Conservation (phyloP, 352 stramenopile genomes). For the Bremia lactucae region DNA sequence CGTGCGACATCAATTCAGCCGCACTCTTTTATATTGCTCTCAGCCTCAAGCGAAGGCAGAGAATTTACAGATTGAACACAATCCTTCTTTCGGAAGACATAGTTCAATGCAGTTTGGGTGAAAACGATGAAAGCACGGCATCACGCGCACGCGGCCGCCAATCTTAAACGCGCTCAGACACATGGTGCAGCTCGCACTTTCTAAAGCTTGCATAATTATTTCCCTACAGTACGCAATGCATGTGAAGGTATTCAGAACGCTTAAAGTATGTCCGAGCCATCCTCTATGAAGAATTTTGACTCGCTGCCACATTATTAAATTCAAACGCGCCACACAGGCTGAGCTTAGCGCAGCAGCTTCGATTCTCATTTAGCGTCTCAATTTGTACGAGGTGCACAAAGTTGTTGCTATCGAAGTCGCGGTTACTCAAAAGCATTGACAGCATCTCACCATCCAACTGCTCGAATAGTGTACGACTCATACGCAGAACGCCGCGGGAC, state of each 20-base stretch:
- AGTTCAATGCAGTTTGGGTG: slow-evolving; percentile 63
- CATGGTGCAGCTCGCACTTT: slow-evolving; percentile 47
- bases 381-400: slow-evolving; percentile 64
- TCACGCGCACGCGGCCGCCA: slow-evolving; percentile 35
- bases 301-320: too few relatives aligned
- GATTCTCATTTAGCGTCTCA: slow-evolving; percentile 38
- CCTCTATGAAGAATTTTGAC: too few relatives aligned
- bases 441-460: slow-evolving; percentile 53
- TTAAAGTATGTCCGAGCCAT: too few relatives aligned
- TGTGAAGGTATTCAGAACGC: too few relatives aligned
- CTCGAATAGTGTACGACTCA: slow-evolving; percentile 57
- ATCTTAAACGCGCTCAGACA: slow-evolving; percentile 50
- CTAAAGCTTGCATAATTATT: slow-evolving; percentile 42
- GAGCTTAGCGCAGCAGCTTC: too few relatives aligned
- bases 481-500: slow-evolving; percentile 30
- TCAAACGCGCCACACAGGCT: too few relatives aligned
- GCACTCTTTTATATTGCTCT: too few relatives aligned
- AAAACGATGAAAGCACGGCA: slow-evolving; percentile 76
- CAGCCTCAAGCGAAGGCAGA: slow-evolving; percentile 36
- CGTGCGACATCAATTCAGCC: too few relatives aligned
- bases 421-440: slow-evolving; percentile 49
- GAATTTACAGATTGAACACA: slow-evolving; percentile 76
- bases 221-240: slow-evolving; percentile 29
- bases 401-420: slow-evolving; percentile 62
- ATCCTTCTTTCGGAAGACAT: slow-evolving; percentile 60